Conservation (phyloP, 2,329 filamentous ascomycete genomes). For the Talaromyces sp. region DNA sequence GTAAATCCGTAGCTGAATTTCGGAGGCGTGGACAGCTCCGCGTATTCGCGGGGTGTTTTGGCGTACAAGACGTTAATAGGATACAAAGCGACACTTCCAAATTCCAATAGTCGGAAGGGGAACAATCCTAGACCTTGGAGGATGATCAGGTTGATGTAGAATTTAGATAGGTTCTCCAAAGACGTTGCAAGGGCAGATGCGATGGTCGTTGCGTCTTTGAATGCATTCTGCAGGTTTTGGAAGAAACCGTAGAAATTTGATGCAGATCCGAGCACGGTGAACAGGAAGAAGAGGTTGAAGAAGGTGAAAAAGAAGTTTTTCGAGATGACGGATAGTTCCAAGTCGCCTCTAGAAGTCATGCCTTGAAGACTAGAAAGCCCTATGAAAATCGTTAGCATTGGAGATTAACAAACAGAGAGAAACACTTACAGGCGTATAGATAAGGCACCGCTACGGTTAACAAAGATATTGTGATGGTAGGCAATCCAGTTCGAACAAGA, state of each 20-base stretch:
- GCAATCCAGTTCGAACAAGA: constrained; percentile 81
- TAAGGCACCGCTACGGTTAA: constrained; percentile 89
- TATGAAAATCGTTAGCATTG: constrained; percentile 24
- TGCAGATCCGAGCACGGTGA: constrained; percentile 80
- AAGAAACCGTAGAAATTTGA: constrained; percentile 68
- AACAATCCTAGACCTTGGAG: constrained; percentile 91
- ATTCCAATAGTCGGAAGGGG: constrained; percentile 85
- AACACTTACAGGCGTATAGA: constrained; percentile 73
- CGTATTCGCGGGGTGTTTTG: constrained; percentile 84
- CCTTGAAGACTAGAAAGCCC: constrained; percentile 83
- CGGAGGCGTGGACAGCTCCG: constrained; percentile 75
- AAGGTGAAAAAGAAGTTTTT: constrained; percentile 99
- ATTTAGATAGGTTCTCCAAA: constrained; percentile 70
- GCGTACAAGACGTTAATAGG: constrained; percentile 74
- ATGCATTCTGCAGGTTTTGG: constrained; percentile 63
- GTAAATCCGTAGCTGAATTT: constrained; percentile 96
- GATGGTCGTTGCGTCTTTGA: constrained; percentile 76
- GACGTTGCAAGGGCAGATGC: constrained; percentile 72
- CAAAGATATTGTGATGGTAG: constrained; percentile 79
- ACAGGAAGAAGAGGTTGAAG: constrained; percentile 97
- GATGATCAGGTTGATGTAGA: constrained; percentile 93
- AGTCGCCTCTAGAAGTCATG: constrained; percentile 90
- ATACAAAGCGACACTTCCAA: constrained; percentile 80
- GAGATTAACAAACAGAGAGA: not conserved
- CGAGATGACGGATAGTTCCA: constrained; percentile 90